These are phyloP conservation scores for Triticum urartu DNA, from an alignment of 176 grass and related monocot genomes.

Conservation along the genomic window DNA sequence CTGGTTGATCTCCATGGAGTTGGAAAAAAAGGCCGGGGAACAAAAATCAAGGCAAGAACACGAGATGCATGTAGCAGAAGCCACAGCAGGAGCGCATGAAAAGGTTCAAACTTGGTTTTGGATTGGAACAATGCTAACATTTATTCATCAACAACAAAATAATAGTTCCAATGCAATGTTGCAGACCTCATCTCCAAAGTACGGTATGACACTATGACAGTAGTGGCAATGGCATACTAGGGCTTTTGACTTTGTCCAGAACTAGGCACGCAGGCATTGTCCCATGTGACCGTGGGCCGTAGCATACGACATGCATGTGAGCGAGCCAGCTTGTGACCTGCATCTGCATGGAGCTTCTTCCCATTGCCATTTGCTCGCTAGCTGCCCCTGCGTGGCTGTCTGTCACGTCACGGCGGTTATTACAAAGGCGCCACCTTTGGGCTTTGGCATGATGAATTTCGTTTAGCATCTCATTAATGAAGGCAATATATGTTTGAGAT, in stretches of 20 bases:
- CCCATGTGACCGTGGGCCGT: neutral
- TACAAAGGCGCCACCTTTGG: constrained; percentile 34
- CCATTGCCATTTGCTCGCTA: constrained; percentile 1
- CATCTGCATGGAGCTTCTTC: neutral
- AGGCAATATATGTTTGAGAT: too few relatives aligned
- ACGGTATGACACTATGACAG: neutral
- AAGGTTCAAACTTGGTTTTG: too few relatives aligned
- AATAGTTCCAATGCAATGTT: neutral
- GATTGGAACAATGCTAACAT: too few relatives aligned
- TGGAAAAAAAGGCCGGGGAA: too few relatives aligned
- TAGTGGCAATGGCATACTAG: too few relatives aligned
- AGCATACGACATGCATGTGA: neutral
- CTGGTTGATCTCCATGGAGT: too few relatives aligned
- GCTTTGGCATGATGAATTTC: neutral
- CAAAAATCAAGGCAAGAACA: too few relatives aligned
- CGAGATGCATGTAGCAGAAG: too few relatives aligned
- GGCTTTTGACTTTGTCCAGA: too few relatives aligned
- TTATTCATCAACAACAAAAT: neutral
- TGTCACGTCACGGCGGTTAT: constrained; percentile 1
- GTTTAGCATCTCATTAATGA: neutral
- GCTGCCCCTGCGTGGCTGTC: neutral
- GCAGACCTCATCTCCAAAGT: neutral
- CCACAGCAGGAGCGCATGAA: too few relatives aligned
- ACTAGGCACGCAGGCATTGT: too few relatives aligned
- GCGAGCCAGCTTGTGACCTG: too few relatives aligned